Percentiles rank a stretch among this genome's conserved stretches.
phyloP scores from a whole-genome alignment of 805 yeast genomes.

The Kazachstania viticola region DNA sequence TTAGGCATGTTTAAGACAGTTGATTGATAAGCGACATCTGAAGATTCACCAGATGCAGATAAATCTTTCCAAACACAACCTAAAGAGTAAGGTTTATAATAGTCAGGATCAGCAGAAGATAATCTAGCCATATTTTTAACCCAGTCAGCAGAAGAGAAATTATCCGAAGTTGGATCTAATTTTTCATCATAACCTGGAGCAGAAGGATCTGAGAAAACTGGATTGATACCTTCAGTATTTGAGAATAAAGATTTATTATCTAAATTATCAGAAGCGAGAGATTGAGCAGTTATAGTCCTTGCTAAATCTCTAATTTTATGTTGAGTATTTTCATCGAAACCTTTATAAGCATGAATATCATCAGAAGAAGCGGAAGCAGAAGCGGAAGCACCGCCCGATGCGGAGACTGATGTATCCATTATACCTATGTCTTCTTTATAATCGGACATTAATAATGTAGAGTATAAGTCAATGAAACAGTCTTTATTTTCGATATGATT shows the following conservation, averaged over 20 bases:
- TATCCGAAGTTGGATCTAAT: slow-evolving; percentile 46
- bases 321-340: slow-evolving; percentile 24
- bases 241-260: slow-evolving; percentile 4
- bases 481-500: no score
- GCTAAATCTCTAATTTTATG: slow-evolving; percentile 29
- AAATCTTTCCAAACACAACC: slow-evolving; percentile 49
- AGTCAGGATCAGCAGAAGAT: slow-evolving; percentile 43
- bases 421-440: no score
- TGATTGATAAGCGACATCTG: slow-evolving; percentile 53
- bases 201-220: slow-evolving; percentile 4
- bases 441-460: no score
- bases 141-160: slow-evolving; percentile 52
- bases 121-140: slow-evolving; percentile 44
- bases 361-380: no score
- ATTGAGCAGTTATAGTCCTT: slow-evolving; percentile 26
- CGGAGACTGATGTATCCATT: no score
- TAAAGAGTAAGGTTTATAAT: slow-evolving; percentile 42
- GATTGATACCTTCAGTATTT: slow-evolving; percentile 7
- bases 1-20: slow-evolving; percentile 39
- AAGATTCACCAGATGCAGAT: slow-evolving; percentile 48
- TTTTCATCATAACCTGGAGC: slow-evolving; percentile 27
- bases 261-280: neutral
- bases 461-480: no score
- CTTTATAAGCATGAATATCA: slow-evolving; percentile 8
- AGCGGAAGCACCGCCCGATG: no score